Evolutionary conservation across 768 basidiomycete genomes (phyloP).

Genomic region (Leccinum obscurum): DNA sequence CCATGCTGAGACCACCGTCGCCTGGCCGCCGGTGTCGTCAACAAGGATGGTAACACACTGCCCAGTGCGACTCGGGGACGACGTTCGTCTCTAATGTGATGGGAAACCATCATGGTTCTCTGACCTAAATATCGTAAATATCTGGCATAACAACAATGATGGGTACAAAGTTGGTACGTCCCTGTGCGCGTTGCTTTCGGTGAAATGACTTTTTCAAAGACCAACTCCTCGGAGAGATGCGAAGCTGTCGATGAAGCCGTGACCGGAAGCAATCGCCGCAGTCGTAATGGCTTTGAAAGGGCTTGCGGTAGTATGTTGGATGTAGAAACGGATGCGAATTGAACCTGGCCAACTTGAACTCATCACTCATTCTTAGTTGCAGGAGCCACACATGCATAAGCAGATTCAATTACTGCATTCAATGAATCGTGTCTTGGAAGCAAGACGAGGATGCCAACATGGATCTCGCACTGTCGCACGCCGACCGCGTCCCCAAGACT

Average conservation of each 20-base stretch:
- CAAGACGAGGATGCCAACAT: too few species aligned
- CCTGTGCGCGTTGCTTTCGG: not conserved
- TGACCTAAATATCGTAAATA: not conserved
- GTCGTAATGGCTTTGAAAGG: too few species aligned
- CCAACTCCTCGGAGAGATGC: not conserved
- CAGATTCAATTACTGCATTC: too few species aligned
- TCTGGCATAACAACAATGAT: not conserved
- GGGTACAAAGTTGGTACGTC: not conserved
- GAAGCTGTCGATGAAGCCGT: not conserved
- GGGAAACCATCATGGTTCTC: not conserved
- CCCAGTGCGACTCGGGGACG: not conserved
- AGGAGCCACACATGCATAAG: too few species aligned
- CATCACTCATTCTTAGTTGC: too few species aligned
- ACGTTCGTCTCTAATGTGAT: not conserved
- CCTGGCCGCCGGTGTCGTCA: not conserved
- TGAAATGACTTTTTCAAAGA: not conserved
- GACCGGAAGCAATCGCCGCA: too few species aligned
- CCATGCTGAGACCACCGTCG: not conserved
- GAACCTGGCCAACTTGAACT: too few species aligned
- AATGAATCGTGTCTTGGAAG: too few species aligned
- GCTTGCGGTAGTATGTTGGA: too few species aligned
- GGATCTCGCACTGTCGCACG: too few species aligned
- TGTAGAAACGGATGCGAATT: too few species aligned
- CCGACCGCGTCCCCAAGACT: too few species aligned
- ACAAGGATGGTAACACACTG: not conserved